Conservation (phyloP, 1,284 basidiomycete genomes). For the Leccinum variabile region DNA sequence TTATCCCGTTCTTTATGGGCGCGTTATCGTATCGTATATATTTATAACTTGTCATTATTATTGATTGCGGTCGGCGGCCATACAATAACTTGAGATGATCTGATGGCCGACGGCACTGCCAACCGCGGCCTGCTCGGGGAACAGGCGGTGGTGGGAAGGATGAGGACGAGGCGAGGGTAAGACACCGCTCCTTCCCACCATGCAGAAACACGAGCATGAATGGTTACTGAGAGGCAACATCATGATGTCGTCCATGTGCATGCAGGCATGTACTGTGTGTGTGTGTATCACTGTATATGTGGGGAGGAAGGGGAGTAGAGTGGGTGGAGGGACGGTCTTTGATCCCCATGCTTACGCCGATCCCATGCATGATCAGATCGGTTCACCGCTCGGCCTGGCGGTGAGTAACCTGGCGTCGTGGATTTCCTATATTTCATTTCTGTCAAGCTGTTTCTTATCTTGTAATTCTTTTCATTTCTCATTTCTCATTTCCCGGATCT, state of each 20-base stretch:
- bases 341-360: slow-evolving; percentile 11
- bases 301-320: not conserved
- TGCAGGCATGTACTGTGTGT: slow-evolving; percentile 10
- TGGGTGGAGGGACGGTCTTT: not conserved
- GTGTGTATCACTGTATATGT: not conserved
- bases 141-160: slow-evolving; percentile 13
- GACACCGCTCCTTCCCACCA: slow-evolving; percentile 29
- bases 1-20: slow-evolving; percentile 14
- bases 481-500: slow-evolving; percentile 29
- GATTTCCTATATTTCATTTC: slow-evolving; percentile 14
- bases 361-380: slow-evolving; percentile 15
- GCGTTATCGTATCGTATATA: slow-evolving; percentile 3
- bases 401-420: slow-evolving; percentile 13
- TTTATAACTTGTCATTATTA: slow-evolving; percentile 5
- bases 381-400: slow-evolving; percentile 8
- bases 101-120: slow-evolving; percentile 6
- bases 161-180: slow-evolving; percentile 14
- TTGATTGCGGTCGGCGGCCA: slow-evolving; percentile 42
- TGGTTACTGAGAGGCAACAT: slow-evolving; percentile 9
- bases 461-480: slow-evolving; percentile 2
- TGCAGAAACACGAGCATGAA: slow-evolving; percentile 13
- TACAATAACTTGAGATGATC: not conserved
- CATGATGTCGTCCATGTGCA: slow-evolving; percentile 13
- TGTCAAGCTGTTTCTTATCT: slow-evolving; percentile 10
- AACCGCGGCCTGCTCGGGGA: slow-evolving; percentile 8